Evolutionary conservation across 805 yeast species (phyloP), one percentile per base, ranked within the genome.

Genomic region (Dipodascopsis uninucleata): DNA sequence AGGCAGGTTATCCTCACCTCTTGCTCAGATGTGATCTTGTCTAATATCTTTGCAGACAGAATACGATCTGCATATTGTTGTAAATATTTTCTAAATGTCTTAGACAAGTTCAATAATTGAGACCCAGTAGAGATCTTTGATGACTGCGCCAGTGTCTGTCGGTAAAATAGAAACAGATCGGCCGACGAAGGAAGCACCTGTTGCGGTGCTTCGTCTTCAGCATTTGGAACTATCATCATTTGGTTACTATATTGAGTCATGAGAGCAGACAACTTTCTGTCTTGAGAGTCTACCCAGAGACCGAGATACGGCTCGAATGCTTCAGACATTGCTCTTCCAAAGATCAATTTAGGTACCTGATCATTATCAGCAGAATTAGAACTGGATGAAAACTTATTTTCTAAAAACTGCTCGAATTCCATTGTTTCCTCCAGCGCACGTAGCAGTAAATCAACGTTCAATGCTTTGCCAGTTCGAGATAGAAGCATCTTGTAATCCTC

Each of bases 281-380:
- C 88, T 65, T 93, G 97, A 58, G 86, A 84, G 16, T 79, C 79
- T 8, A 93, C 81, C 97, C 97, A 93, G 10, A 86, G 65, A 31
- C 76, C 76, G 36, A 93, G 69, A 61, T 83, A 86, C 1, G 97
- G 96, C 61, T 86, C 95, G 61, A 93, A 89, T 26, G 81, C 79
- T 36, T 70, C 72, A 31, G 82, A 85, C 45, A 78, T 76, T 40
- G 65, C 71, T 54, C 65, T 63, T 16, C 67, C 66, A 44, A 73
- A 64, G 1, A 45, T 42, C 22, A 31, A 31, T 4, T 33, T 26
- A 6, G 25, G 24, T 64, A 65, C 71, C 24, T 69, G 53, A 4
- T 68, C 55, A 4, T 54, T 55, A 10, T 51, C 50, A 20, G 47
- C 10, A 41, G 39, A 20, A 35, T 59, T 47, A 66, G 61, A 12